A percentile compares a stretch with the other conserved stretches of the same genome.
These are phyloP conservation scores for Barnettozyma hawaiiensis DNA, from an alignment of 1,139 yeast genomes.

Conservation along the genomic window DNA sequence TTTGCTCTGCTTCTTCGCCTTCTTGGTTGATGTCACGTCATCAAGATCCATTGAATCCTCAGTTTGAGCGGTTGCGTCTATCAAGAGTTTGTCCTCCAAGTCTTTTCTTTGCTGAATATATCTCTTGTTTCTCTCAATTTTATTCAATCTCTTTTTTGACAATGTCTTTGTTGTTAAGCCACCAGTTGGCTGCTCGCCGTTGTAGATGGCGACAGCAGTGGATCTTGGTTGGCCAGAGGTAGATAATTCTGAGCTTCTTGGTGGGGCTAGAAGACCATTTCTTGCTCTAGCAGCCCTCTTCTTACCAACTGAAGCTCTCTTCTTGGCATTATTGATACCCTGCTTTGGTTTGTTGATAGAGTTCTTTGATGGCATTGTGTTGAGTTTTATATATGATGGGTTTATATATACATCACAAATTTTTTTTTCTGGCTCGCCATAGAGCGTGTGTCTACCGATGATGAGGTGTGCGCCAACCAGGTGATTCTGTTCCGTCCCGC, in stretches of 20 bases:
- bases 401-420: background rate
- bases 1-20: slow-evolving; percentile 27
- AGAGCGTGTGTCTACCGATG: background rate
- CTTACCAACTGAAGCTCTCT: slow-evolving; percentile 47
- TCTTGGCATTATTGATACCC: slow-evolving; percentile 49
- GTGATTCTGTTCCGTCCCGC: slow-evolving; percentile 35
- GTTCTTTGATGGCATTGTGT: slow-evolving; percentile 69
- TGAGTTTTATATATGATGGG: background rate
- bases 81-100: slow-evolving; percentile 34
- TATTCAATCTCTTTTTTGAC: slow-evolving; percentile 77
- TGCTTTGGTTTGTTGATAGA: slow-evolving; percentile 76
- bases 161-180: slow-evolving; percentile 53
- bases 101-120: slow-evolving; percentile 52
- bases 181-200: slow-evolving; percentile 37
- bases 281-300: slow-evolving; percentile 53
- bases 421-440: slow-evolving; percentile 6
- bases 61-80: slow-evolving; percentile 42
- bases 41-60: slow-evolving; percentile 44
- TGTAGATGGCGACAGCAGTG: slow-evolving; percentile 59
- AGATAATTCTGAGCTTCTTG: slow-evolving; percentile 42
- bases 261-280: slow-evolving; percentile 35
- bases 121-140: slow-evolving; percentile 73
- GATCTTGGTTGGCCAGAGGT: slow-evolving; percentile 46
- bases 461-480: slow-evolving; percentile 2
- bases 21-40: slow-evolving; percentile 27